Base-by-base conservation (phyloP, 2,329 filamentous ascomycete species). In the Pseudogymnoascus sp. region DNA sequence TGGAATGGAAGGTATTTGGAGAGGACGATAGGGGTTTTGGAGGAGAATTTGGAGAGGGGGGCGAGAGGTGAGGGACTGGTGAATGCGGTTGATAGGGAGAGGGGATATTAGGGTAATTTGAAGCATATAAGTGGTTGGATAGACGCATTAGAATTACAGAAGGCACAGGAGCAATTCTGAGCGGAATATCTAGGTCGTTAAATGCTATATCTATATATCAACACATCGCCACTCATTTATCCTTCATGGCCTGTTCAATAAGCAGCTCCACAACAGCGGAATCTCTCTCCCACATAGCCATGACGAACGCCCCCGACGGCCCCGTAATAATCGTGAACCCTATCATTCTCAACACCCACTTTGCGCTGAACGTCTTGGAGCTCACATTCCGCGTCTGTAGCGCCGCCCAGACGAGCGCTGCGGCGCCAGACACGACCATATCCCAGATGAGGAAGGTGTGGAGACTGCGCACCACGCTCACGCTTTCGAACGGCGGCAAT, bases 51-150 rank as follows among this genome's bases (percentile, higher is more conserved):
- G 66, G 77, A 75, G 63, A 74, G 80, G 67, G 67, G 80, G 68
- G 77, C 79, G 69, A 79, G 75, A 64, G 85, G 85, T 3, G 77
- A 80, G 70, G 71, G 71, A 62, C 73, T 88, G 74, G 76, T 88
- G 40, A 90, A 90, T 76, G 76, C 81, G 42, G 86, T 88, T 63
- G 77, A 83, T 72, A 76, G 84, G 70, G 77, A 79, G 68, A 83
- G 78, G 71, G 87, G 85, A 4, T 89, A 89, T 75, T 89, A 67
- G 43, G 12, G 36, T 12, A 6, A 8, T 36, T 46, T 25, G 21
- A 14, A 25, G 21, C 21, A 14, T 42, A 16, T 21, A 4, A 14
- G 11, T 12, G 11, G 7, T 56, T 31, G 46, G 25, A 34, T 56
- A 31, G n/a, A 56, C 5, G 5, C 49, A 8, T 14, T 56, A 56